Conservation (phyloP, 139 green algal genomes). For the Coccomyxa sp. region DNA sequence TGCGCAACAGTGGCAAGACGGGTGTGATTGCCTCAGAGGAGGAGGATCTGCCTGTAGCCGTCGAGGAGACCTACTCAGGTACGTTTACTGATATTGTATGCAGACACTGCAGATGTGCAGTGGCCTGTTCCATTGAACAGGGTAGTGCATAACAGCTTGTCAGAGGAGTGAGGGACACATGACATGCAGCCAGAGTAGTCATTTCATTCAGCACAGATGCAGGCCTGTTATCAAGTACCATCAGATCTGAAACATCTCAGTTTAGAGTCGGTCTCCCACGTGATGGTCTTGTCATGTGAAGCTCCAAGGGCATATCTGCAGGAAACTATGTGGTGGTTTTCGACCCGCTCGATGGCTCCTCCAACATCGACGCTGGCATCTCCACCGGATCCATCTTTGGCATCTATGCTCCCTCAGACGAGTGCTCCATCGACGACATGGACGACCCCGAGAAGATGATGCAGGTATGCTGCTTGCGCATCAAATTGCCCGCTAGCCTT, state of each 20-base stretch:
- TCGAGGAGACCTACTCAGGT: slow-evolving; percentile 91
- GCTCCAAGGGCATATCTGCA: too few species aligned
- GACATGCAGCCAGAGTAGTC: too few species aligned
- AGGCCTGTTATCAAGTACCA: too few species aligned
- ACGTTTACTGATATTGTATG: too few species aligned
- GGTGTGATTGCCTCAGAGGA: slow-evolving; percentile 95
- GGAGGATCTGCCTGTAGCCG: slow-evolving; percentile 91
- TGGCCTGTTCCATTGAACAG: too few species aligned
- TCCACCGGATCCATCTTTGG: slow-evolving; percentile 96
- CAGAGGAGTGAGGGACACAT: too few species aligned
- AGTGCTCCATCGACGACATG: slow-evolving; percentile 79
- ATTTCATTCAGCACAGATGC: too few species aligned
- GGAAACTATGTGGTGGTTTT: slow-evolving; percentile 98
- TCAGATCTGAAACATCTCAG: too few species aligned
- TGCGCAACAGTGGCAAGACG: slow-evolving; percentile 72
- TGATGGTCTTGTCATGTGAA: neutral
- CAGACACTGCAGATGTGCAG: too few species aligned
- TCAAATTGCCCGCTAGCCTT: too few species aligned
- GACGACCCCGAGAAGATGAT: slow-evolving; percentile 61
- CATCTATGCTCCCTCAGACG: slow-evolving; percentile 83
- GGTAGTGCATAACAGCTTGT: too few species aligned
- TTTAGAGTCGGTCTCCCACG: too few species aligned
- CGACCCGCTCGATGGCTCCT: slow-evolving; percentile 96
- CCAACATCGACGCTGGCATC: slow-evolving; percentile 98
- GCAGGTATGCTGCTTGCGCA: slow-evolving; percentile 86